Evolutionary conservation across 2,329 filamentous ascomycete genomes (phyloP).

Genomic region (Fonsecaea erecta): DNA sequence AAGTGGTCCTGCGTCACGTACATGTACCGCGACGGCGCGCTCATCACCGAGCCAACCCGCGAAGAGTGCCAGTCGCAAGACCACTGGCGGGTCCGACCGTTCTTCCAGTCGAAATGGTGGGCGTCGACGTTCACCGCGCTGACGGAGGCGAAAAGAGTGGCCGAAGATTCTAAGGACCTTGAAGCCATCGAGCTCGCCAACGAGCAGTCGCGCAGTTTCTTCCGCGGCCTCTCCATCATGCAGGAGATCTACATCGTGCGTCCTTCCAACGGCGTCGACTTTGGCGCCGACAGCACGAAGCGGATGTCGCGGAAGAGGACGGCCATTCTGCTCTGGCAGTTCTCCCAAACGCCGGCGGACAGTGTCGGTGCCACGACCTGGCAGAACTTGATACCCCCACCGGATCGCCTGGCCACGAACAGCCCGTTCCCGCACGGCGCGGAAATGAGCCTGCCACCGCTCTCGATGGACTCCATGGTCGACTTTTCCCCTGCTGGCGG

Average conservation of each 20-base stretch:
- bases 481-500: constrained; percentile 27
- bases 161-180: constrained; percentile 45
- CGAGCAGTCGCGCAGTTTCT: constrained; percentile 44
- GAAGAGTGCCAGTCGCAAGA: constrained; percentile 38
- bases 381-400: constrained; percentile 48
- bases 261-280: constrained; percentile 36
- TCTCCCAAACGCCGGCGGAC: constrained; percentile 48
- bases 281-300: constrained; percentile 39
- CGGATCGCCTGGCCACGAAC: constrained; percentile 43
- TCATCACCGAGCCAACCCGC: constrained; percentile 37
- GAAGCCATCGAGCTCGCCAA: constrained; percentile 42
- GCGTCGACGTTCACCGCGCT: constrained; percentile 49
- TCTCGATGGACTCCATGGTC: constrained; percentile 36
- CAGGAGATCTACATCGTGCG: constrained; percentile 50
- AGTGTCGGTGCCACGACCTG: constrained; percentile 52
- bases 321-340: constrained; percentile 54
- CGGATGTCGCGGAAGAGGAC: constrained; percentile 42
- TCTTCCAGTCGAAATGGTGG: constrained; percentile 54
- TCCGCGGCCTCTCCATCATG: constrained; percentile 51
- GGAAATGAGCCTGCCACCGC: constrained; percentile 33
- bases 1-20: constrained; percentile 51
- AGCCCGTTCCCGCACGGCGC: constrained; percentile 42
- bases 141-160: constrained; percentile 47
- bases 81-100: constrained; percentile 47
- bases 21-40: constrained; percentile 47